These are phyloP conservation scores for Irpex sp. DNA, from an alignment of 1,284 basidiomycete genomes.

Conservation along the genomic window DNA sequence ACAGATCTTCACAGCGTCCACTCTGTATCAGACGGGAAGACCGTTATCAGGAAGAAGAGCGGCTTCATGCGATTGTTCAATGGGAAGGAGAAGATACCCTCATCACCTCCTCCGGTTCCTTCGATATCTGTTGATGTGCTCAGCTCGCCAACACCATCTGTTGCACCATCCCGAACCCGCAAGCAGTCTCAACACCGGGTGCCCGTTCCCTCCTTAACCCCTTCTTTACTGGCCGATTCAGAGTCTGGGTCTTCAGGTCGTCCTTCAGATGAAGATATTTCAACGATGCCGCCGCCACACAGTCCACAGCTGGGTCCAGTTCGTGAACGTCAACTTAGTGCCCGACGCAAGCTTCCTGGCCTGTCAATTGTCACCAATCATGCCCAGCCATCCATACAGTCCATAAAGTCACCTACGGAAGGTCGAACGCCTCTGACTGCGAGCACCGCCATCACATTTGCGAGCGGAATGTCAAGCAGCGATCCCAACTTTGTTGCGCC, in stretches of 20 bases:
- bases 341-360: constrained; percentile 25
- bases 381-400: not conserved
- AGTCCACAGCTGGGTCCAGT: not conserved
- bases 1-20: constrained; percentile 5
- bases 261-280: constrained; percentile 20
- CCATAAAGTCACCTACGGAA: not conserved
- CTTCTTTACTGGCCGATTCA: constrained; percentile 19
- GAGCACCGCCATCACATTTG: not conserved
- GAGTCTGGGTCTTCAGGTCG: constrained; percentile 11
- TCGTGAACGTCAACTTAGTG: constrained; percentile 23
- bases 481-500: constrained; percentile 49
- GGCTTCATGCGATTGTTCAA: constrained; percentile 80
- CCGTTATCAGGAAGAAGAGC: constrained; percentile 51
- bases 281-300: constrained; percentile 3
- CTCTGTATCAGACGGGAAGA: constrained; percentile 28
- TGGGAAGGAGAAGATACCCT: constrained; percentile 35
- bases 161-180: constrained; percentile 15
- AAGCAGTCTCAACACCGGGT: constrained; percentile 31
- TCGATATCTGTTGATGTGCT: constrained; percentile 34
- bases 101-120: constrained; percentile 53
- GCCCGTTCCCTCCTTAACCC: constrained; percentile 38
- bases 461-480: constrained; percentile 14
- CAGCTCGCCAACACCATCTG: constrained; percentile 12
- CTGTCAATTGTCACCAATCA: constrained; percentile 26
- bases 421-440: not conserved